Conservation (phyloP, 768 basidiomycete species). For the Scleroderma bovista region DNA sequence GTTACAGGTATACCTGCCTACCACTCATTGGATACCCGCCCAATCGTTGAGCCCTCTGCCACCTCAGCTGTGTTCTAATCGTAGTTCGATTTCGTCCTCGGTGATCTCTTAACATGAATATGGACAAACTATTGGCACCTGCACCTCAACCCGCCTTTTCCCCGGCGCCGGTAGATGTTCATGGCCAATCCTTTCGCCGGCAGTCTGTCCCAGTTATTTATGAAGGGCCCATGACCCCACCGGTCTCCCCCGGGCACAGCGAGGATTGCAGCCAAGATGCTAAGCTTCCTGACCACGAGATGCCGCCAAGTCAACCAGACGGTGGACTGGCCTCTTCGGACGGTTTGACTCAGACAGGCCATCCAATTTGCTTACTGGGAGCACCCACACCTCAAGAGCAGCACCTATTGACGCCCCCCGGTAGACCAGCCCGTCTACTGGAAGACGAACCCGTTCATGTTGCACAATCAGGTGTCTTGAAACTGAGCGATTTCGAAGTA, state of each 20-base stretch:
- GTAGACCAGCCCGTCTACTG: conserved; percentile 46
- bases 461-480: conserved; percentile 48
- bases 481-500: conserved; percentile 75
- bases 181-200: conserved; percentile 19
- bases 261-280: conserved; percentile 28
- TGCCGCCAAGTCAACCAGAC: conserved; percentile 6
- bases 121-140: conserved; percentile 22
- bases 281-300: conserved; percentile 9
- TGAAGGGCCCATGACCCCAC: conserved; percentile 67
- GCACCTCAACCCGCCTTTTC: conserved; percentile 13
- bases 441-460: conserved; percentile 70
- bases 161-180: conserved; percentile 9
- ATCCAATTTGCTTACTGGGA: conserved; percentile 9
- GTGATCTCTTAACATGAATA: conserved; percentile 6
- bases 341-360: conserved; percentile 4
- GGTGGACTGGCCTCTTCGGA: conserved; percentile 6
- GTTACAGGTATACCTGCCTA: no score
- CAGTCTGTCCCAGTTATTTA: conserved; percentile 41
- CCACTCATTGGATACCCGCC: no score
- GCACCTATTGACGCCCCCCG: conserved; percentile 24
- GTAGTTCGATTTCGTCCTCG: background rate
- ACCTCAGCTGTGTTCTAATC: background rate
- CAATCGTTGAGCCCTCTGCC: background rate
- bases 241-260: conserved; percentile 55
- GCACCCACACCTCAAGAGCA: background rate